Evolutionary conservation across 192 early-diverging fungal genomes (phyloP).

Genomic region (Thamnidium elegans): DNA sequence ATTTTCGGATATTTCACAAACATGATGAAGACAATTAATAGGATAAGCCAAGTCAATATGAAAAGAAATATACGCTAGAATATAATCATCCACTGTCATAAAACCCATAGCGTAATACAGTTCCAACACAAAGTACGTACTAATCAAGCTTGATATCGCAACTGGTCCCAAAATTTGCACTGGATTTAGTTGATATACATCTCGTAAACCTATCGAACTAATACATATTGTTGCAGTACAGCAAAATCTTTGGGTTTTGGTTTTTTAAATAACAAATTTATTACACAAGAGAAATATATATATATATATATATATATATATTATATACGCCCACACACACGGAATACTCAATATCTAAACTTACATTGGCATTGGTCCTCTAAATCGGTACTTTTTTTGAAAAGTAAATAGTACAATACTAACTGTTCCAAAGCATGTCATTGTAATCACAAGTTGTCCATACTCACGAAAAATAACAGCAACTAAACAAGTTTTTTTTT

Average conservation of each 20-base stretch:
- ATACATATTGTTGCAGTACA: conserved; percentile 3
- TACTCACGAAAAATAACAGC: conserved; percentile 4
- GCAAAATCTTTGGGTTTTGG: not conserved
- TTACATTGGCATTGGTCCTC: conserved; percentile 11
- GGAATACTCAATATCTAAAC: not conserved
- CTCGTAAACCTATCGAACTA: conserved; percentile 6
- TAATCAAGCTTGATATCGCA: conserved; percentile 17
- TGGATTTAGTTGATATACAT: conserved; percentile 7
- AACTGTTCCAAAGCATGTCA: not conserved
- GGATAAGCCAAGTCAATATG: conserved; percentile 34
- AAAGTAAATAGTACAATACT: conserved; percentile 1
- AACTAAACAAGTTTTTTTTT: not conserved
- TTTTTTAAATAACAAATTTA: no score
- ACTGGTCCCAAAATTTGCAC: conserved; percentile 24
- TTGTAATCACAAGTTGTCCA: conserved; percentile 11
- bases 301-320: no score
- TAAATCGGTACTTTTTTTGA: conserved; percentile 5
- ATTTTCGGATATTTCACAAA: conserved; percentile 31
- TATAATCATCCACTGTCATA: conserved; percentile 24
- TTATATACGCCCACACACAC: no score
- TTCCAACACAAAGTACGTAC: conserved; percentile 27
- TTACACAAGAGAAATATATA: no score
- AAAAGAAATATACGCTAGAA: conserved; percentile 24
- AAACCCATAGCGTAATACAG: conserved; percentile 25
- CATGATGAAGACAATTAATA: conserved; percentile 29